Base-by-base conservation (phyloP, 2,329 filamentous ascomycete genomes). In the Cladophialophora yegresii region DNA sequence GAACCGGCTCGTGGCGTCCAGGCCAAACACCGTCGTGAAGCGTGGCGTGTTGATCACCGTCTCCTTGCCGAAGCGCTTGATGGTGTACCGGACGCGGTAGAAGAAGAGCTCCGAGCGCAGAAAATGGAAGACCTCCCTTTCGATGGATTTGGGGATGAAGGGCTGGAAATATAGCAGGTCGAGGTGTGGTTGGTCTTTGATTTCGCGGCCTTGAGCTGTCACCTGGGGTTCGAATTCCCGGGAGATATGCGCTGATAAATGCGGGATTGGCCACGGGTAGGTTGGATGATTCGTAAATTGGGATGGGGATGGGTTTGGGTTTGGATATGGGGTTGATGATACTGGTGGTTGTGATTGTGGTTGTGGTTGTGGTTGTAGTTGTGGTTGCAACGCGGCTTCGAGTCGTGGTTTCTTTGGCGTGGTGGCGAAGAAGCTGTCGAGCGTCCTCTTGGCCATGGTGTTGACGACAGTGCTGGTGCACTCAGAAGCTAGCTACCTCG, bases 161-260 rank as follows among this genome's bases (percentile, higher is more conserved):
- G 90, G 89, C 71, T 91, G 83, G 73, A 89, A 93, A 76, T 91
- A 91, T 8, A 93, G 76, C 0, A 93, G 80, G 73, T 93, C 88
- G 0, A 93, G 81, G 67, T 92, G 84, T 0, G 85, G 83, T 71
- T 89, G 86, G 71, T 91, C 82, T 69, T 86, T 85, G 69, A 92
- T 88, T 2, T 74, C 71, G 53, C 77, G 81, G 1, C 82, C 84
- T 65, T 84, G 79, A 5, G 87, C 86, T 28, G 75, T 75, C 49
- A 75, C 61, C 12, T 72, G 71, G 8, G 67, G 49, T 49, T 68
- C 75, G 1, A 84, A 65, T 26, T 75, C 73, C 30, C 80, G 76
- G 69, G 67, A 66, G 51, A 86, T 76, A 6, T 76, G 64, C 0
- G 71, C 32, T 1, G 83, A 82, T 0, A 86, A 75, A 57, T 81